Conservation (phyloP, 78 protist genomes). For the Ministeria vibrans region DNA sequence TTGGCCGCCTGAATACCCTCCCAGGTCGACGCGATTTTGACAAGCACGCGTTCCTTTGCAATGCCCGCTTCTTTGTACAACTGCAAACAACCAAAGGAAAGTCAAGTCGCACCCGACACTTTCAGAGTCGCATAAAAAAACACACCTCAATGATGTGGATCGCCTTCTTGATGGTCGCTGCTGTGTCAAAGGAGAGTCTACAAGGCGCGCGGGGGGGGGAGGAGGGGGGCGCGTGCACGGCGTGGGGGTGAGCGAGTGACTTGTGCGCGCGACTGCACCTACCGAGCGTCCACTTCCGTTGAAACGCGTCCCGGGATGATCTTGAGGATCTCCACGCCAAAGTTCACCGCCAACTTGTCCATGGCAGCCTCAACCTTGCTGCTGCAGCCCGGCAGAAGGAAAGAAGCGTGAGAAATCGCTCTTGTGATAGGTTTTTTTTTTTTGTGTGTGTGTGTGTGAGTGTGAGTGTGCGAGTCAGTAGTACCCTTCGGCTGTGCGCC, state of each 20-base stretch:
- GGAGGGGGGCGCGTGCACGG: not conserved
- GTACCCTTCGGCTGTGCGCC: too few species aligned
- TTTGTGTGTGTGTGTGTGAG: too few species aligned
- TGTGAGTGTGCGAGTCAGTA: too few species aligned
- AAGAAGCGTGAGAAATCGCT: too few species aligned
- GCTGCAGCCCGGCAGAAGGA: not conserved
- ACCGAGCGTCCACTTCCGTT: conserved; percentile 92
- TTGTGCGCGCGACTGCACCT: not conserved
- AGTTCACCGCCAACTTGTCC: conserved; percentile 71
- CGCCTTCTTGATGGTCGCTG: conserved; percentile 78
- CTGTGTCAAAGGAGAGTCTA: conserved; percentile 79
- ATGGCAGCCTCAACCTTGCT: conserved; percentile 51
- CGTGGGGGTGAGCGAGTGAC: not conserved
- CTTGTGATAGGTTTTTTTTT: too few species aligned
- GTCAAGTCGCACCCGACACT: too few species aligned
- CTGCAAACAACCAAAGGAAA: too few species aligned
- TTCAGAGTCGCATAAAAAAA: too few species aligned
- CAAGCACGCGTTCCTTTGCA: conserved; percentile 67
- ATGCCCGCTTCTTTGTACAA: conserved; percentile 84
- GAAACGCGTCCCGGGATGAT: conserved; percentile 90
- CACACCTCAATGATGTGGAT: conserved; percentile 54
- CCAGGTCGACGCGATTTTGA: conserved; percentile 95
- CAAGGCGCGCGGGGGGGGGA: not conserved
- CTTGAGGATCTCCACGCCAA: conserved; percentile 91
- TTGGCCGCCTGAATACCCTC: conserved; percentile 92